Conservation (phyloP, 2,329 filamentous ascomycete genomes). For the Stachybotrys chlorohalonatus region DNA sequence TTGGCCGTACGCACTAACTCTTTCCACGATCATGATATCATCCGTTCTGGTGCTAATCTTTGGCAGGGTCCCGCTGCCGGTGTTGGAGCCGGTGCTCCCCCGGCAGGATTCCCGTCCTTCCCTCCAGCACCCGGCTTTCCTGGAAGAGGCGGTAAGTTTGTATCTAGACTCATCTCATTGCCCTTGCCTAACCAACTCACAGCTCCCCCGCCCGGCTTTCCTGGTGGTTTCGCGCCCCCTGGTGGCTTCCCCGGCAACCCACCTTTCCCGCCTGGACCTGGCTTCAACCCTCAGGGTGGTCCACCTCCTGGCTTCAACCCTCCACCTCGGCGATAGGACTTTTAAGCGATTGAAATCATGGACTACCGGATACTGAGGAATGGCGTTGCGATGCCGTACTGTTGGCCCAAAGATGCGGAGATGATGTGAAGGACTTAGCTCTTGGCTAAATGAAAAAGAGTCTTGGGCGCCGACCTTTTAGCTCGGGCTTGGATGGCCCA, state of each 20-base stretch:
- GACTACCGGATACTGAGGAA: not conserved
- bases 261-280: slow-evolving; percentile 41
- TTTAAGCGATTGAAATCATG: slow-evolving; percentile 7
- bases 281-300: slow-evolving; percentile 38
- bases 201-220: slow-evolving; percentile 42
- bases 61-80: slow-evolving; percentile 69
- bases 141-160: slow-evolving; percentile 45
- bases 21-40: not conserved
- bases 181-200: slow-evolving; percentile 20
- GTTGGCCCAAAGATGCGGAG: not conserved
- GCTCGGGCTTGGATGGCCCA: not conserved
- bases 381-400: not conserved
- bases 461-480: not conserved
- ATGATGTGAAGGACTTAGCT: not conserved
- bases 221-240: slow-evolving; percentile 36
- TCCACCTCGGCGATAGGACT: slow-evolving; percentile 49
- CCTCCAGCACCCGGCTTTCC: slow-evolving; percentile 38
- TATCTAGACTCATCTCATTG: slow-evolving; percentile 1
- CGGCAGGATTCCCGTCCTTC: slow-evolving; percentile 47
- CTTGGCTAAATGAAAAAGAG: not conserved
- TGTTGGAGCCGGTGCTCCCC: slow-evolving; percentile 64
- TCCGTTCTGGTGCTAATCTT: not conserved
- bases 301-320: slow-evolving; percentile 68
- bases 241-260: slow-evolving; percentile 31
- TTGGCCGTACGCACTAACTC: slow-evolving; percentile 50